Evolutionary conservation across 768 basidiomycete species (phyloP).

Genomic region (Rubroboletus pulcherrimus): DNA sequence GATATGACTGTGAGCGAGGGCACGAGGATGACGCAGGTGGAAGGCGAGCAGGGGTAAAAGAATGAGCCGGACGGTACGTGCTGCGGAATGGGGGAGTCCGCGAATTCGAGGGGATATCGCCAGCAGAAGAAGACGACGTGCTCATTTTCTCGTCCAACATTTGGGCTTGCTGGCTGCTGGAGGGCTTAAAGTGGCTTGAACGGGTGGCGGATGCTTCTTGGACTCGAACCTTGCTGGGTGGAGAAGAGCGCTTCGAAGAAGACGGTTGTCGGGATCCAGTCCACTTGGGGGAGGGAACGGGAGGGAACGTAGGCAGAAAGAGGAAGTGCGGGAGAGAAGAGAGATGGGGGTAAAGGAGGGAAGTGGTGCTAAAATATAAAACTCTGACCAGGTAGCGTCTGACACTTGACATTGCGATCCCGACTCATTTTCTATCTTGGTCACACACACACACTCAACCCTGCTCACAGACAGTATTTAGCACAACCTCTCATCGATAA

Average conservation of each 20-base stretch:
- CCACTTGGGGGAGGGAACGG: background rate
- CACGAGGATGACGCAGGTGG: slow-evolving; percentile 13
- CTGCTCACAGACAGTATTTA: background rate
- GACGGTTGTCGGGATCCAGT: slow-evolving; percentile 13
- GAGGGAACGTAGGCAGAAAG: background rate
- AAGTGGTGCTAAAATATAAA: background rate
- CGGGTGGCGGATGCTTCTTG: background rate
- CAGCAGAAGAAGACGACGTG: slow-evolving; percentile 1
- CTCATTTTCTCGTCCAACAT: slow-evolving; percentile 26
- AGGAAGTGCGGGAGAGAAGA: background rate
- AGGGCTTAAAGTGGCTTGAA: background rate
- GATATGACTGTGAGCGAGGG: slow-evolving; percentile 19
- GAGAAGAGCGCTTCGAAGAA: background rate
- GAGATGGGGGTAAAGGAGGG: background rate
- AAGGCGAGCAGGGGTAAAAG: slow-evolving; percentile 19
- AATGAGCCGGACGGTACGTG: slow-evolving; percentile 16
- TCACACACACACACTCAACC: slow-evolving; percentile 6
- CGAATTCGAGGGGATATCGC: slow-evolving; percentile 21
- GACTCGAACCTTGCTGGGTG: background rate
- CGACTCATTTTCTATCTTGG: slow-evolving; percentile 14
- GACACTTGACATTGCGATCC: background rate
- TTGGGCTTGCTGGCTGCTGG: background rate
- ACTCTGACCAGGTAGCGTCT: background rate
- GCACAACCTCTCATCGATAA: background rate
- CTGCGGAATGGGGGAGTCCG: slow-evolving; percentile 14